These are phyloP conservation scores for Solanum bukasovii DNA, from an alignment of 257 asterid genomes.

Conservation along the genomic window DNA sequence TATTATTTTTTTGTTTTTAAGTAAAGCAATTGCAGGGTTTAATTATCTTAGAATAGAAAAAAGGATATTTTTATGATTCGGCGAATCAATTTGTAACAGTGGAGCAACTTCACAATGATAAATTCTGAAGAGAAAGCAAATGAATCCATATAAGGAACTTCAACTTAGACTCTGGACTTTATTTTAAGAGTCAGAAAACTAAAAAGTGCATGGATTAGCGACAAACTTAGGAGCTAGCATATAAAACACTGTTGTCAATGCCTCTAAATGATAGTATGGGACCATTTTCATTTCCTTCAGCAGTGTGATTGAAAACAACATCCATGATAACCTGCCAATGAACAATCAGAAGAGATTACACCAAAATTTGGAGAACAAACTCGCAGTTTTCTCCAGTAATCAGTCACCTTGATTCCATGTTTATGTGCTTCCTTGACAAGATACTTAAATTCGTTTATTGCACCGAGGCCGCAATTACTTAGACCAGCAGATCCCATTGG, in stretches of 20 bases:
- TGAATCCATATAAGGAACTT: not conserved
- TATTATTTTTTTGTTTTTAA: not conserved
- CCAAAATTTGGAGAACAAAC: not conserved
- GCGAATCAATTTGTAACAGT: not conserved
- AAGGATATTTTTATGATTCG: not conserved
- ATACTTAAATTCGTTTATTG: constrained; percentile 73
- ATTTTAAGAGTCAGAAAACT: not conserved
- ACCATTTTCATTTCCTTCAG: constrained; percentile 96
- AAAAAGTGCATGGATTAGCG: not conserved
- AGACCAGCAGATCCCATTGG: constrained; percentile 76
- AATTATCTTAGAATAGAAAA: not conserved
- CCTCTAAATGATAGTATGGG: constrained; percentile 80
- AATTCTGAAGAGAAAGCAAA: not conserved
- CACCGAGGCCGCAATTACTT: constrained; percentile 50
- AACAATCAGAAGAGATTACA: constrained; percentile 5
- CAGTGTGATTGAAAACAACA: constrained; percentile 96
- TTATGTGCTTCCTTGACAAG: constrained; percentile 95
- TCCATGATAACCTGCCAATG: constrained; percentile 85
- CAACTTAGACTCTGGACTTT: not conserved
- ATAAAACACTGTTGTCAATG: constrained; percentile 76
- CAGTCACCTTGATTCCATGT: constrained; percentile 73
- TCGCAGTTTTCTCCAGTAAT: not conserved
- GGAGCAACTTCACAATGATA: not conserved
- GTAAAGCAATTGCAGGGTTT: not conserved
- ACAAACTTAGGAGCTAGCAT: constrained; percentile 79